phyloP scores from a whole-genome alignment of 2,329 filamentous ascomycete genomes.

The Monosporascus sp. region DNA sequence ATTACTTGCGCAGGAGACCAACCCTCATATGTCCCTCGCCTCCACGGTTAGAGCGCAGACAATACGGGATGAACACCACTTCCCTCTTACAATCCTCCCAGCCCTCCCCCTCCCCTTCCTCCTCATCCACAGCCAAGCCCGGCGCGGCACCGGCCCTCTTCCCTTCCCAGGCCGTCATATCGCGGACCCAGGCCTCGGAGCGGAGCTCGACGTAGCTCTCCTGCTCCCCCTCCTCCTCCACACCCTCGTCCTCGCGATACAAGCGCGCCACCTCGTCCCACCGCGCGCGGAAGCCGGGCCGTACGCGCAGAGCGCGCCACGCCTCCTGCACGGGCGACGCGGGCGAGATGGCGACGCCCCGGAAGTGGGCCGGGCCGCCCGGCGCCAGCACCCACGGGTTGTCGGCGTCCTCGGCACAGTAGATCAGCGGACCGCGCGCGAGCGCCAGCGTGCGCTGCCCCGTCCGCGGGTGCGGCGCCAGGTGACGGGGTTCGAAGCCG shows the following conservation, averaged over 20 bases:
- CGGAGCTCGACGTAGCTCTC: constrained; percentile 24
- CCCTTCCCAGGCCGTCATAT: constrained; percentile 13
- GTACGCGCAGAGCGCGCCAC: constrained; percentile 8
- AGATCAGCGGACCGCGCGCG: constrained; percentile 53
- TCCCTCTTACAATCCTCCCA: constrained; percentile 15
- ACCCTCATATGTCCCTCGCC: constrained; percentile 51
- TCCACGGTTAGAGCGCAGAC: constrained; percentile 48
- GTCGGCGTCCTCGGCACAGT: constrained; percentile 56
- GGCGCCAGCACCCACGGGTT: constrained; percentile 42
- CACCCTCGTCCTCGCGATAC: constrained; percentile 20
- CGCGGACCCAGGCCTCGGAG: constrained; percentile 19
- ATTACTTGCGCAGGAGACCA: constrained; percentile 22
- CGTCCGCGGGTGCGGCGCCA: constrained; percentile 51
- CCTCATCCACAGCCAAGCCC: constrained; percentile 16
- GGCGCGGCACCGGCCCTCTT: constrained; percentile 15
- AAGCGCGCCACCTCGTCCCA: constrained; percentile 20
- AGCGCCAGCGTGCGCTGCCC: constrained; percentile 49
- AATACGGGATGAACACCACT: constrained; percentile 50
- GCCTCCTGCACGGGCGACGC: constrained; percentile 14
- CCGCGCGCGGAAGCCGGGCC: constrained; percentile 1
- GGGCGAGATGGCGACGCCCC: constrained; percentile 29
- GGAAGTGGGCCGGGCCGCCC: constrained; percentile 43
- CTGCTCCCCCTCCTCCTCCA: constrained; percentile 15
- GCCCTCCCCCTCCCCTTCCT: constrained; percentile 8
- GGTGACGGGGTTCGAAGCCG: constrained; percentile 41